phyloP scores from a whole-genome alignment of 805 yeast species.

The Cyberlindnera suaveolens region DNA sequence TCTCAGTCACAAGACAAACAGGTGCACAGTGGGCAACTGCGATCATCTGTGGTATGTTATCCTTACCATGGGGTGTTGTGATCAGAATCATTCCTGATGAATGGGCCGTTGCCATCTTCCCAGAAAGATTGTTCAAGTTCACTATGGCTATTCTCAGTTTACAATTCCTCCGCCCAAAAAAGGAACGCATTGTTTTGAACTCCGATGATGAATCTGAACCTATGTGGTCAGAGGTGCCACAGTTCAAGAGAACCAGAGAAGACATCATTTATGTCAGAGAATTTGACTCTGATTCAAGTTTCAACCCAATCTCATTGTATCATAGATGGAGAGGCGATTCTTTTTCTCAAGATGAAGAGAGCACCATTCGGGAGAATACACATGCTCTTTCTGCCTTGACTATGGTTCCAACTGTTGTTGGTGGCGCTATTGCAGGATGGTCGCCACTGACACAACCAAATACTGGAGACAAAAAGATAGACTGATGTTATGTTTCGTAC shows the following conservation, averaged over 20 bases:
- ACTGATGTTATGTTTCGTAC: not conserved
- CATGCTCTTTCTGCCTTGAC: constrained; percentile 36
- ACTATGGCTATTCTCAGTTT: constrained; percentile 16
- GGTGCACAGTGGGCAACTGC: constrained; percentile 90
- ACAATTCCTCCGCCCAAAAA: constrained; percentile 10
- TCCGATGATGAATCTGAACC: constrained; percentile 13
- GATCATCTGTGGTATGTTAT: constrained; percentile 67
- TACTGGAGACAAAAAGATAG: constrained; percentile 1
- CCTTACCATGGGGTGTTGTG: constrained; percentile 74
- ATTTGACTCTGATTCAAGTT: constrained; percentile 14
- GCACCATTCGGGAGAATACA: constrained; percentile 7
- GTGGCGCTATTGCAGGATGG: constrained; percentile 56
- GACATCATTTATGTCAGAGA: constrained; percentile 24
- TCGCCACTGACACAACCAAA: constrained; percentile 16
- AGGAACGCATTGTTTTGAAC: constrained; percentile 5
- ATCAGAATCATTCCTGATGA: constrained; percentile 80
- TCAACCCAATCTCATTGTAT: constrained; percentile 21
- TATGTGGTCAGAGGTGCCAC: constrained; percentile 25
- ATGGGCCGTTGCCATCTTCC: constrained; percentile 63
- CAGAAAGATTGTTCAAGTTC: constrained; percentile 34
- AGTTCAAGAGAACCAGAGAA: constrained; percentile 26
- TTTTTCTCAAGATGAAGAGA: constrained; percentile 6
- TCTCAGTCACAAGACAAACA: constrained; percentile 73
- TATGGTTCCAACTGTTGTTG: constrained; percentile 50
- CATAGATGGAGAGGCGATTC: constrained; percentile 22